Base-by-base conservation (phyloP, 225 moss, liverwort and hornwort species). In the Pseudoscleropodium purum region DNA sequence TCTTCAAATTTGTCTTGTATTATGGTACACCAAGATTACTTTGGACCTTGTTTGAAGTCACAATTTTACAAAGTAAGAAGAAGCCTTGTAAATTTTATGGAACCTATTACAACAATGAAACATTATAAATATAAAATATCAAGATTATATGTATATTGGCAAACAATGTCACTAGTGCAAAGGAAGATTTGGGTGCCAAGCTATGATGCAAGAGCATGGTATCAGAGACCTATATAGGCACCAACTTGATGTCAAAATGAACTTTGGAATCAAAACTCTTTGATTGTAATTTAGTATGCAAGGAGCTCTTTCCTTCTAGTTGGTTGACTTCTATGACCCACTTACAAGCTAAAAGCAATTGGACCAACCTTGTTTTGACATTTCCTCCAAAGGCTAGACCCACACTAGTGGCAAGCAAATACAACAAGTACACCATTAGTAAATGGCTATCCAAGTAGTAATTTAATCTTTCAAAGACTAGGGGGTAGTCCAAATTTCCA, bases 381-480 rank as follows among this genome's bases (percentile, higher is more conserved):
- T 73, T 74, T 74, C 6, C 0, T 43, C 6, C 4, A 30, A 29
- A 3, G 3, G 10, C 10, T 74, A 29, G 45, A 45, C 0, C 29
- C 1, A 43, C 3, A 37, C 67, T 67, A 17, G 6, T 37, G 0
- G 6, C 31, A 63, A 63, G 30, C 15, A 37, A 37, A 5, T 37
- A 37, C 18, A 18, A 27, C 30, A 27, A 66, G 9, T 66, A 18
- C 7, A 18, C 7, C 68, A 37, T 21, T 37, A 68, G 4, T 51
- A 51, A 54, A 24, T 39, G 24, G 13, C 24, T 39, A 69, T 69
- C 11, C 12, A 69, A 7, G 1, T 4, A n/a, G 13, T n/a, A 69
- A 24, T n/a, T 69, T 13, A n/a, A 69, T 13, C 1, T 11, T 13
- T n/a, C 23, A 23, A n/a, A 0, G 7, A 69, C 7, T 1, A n/a